Evolutionary conservation across 192 early-diverging fungal genomes (phyloP).

Genomic region (Martensiomyces pterosporus): DNA sequence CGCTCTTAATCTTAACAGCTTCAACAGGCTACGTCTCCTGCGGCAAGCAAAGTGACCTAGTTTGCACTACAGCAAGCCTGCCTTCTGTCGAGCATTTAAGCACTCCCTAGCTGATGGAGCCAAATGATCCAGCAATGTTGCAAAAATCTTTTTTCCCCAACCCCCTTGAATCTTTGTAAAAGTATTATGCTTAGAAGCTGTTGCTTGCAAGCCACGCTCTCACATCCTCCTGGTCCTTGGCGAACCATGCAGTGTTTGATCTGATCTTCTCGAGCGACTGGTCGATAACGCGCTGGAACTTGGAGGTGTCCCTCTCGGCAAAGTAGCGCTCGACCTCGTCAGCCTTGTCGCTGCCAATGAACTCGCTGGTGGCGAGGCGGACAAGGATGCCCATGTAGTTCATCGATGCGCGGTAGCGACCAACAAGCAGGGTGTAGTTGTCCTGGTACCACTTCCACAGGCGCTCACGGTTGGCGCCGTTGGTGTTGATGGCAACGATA

Average conservation of each 20-base stretch:
- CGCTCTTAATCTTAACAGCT: no score
- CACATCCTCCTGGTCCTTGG: conserved; percentile 42
- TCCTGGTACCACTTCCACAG: conserved; percentile 66
- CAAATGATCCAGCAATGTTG: no score
- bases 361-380: conserved; percentile 60
- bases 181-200: conserved; percentile 21
- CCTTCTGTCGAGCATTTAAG: no score
- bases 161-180: no score
- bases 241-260: conserved; percentile 51
- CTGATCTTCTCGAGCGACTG: conserved; percentile 70
- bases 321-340: conserved; percentile 59
- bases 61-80: no score
- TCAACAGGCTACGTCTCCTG: no score
- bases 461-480: conserved; percentile 52
- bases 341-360: conserved; percentile 54
- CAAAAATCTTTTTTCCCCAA: no score
- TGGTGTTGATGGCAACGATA: conserved; percentile 50
- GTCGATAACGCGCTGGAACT: conserved; percentile 58
- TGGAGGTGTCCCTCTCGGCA: conserved; percentile 48
- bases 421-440: conserved; percentile 56
- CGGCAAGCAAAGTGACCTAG: no score
- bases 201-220: conserved; percentile 34
- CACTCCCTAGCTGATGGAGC: no score
- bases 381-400: conserved; percentile 63
- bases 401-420: conserved; percentile 63